Conservation (phyloP, 805 yeast genomes). For the Henningerozyma blattae region DNA sequence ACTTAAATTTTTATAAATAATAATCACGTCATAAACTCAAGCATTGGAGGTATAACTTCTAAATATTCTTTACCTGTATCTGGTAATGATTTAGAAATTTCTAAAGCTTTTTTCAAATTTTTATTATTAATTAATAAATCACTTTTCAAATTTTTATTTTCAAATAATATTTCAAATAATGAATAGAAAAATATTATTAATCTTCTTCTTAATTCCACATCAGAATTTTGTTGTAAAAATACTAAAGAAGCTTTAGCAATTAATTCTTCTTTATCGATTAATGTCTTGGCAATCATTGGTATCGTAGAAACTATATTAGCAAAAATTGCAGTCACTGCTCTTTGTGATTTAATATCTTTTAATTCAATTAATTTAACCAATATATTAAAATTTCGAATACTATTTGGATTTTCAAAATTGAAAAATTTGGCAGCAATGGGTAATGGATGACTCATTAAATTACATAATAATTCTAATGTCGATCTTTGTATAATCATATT, state of each 20-base stretch:
- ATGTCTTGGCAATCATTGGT: constrained; percentile 25
- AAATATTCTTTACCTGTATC: constrained; percentile 10
- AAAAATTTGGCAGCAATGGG: constrained; percentile 42
- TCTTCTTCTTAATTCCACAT: constrained; percentile 23
- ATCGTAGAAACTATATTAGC: constrained; percentile 25
- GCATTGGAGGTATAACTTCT: constrained; percentile 9
- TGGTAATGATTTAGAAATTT: constrained; percentile 7
- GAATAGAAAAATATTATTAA: constrained; percentile 23
- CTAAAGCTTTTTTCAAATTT: constrained; percentile 7
- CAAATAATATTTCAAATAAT: constrained; percentile 13
- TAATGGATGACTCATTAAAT: constrained; percentile 34
- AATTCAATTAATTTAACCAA: constrained; percentile 30
- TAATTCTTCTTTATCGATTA: constrained; percentile 16
- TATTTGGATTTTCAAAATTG: constrained; percentile 32
- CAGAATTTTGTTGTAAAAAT: constrained; percentile 18
- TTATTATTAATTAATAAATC: constrained; percentile 4
- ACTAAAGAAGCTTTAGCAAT: constrained; percentile 16
- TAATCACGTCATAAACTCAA: too few species aligned
- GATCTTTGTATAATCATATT: constrained; percentile 43
- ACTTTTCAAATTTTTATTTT: constrained; percentile 1
- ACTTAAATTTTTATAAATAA: too few species aligned
- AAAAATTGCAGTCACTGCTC: constrained; percentile 28
- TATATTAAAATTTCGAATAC: constrained; percentile 30
- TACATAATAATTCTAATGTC: constrained; percentile 51
- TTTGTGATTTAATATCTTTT: constrained; percentile 30